A percentile compares a stretch with the other conserved stretches of the same genome.
Evolutionary conservation across 2,329 filamentous ascomycete species (phyloP).

Genomic region (Emergomyces africanus): DNA sequence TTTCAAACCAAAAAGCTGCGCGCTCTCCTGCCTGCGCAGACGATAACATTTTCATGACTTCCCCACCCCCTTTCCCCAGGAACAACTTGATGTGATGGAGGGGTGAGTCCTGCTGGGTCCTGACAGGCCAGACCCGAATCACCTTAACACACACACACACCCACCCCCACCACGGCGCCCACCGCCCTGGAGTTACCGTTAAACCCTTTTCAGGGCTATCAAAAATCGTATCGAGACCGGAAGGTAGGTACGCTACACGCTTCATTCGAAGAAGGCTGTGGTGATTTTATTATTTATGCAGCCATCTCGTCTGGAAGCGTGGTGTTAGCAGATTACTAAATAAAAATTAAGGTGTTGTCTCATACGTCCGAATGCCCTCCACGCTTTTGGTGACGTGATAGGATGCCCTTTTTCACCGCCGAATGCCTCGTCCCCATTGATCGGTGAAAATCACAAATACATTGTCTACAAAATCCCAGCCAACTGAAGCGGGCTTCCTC

Average conservation of each 20-base stretch:
- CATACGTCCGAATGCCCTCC: no score
- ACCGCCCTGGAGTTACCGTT: background rate
- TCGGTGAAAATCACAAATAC: background rate
- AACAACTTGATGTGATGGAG: background rate
- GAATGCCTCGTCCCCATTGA: background rate
- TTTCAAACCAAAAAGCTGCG: background rate
- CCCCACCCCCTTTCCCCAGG: background rate
- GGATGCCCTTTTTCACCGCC: slow-evolving; percentile 1
- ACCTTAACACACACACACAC: background rate
- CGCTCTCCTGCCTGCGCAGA: no score
- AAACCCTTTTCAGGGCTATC: background rate
- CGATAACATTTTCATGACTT: no score
- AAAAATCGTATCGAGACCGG: background rate
- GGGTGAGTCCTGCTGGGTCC: background rate
- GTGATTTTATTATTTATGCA: background rate
- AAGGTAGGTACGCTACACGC: background rate
- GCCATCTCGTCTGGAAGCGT: background rate
- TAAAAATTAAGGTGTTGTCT: background rate
- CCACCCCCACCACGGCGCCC: background rate
- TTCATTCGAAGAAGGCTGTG: background rate
- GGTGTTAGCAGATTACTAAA: no score
- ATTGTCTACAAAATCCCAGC: background rate
- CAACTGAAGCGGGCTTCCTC: background rate
- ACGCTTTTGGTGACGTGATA: background rate
- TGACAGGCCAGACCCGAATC: background rate